Evolutionary conservation across 2,329 filamentous ascomycete genomes (phyloP).

Genomic region (Colletotrichum lupini): DNA sequence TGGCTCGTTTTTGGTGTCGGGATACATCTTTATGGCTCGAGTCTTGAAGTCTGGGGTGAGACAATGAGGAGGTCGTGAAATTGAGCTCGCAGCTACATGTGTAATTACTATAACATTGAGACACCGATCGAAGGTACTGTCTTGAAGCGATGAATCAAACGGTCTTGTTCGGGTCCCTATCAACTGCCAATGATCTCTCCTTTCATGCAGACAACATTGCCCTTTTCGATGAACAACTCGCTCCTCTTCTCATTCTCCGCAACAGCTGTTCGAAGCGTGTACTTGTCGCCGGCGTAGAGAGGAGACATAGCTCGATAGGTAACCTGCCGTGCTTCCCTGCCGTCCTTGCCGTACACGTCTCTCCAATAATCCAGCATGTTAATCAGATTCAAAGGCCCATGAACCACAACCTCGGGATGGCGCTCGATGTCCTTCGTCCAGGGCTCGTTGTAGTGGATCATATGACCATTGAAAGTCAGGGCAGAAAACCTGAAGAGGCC

Average conservation of each 20-base stretch:
- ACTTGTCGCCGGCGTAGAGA: slow-evolving; percentile 74
- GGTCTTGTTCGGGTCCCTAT: not conserved
- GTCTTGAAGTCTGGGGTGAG: not conserved
- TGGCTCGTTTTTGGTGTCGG: not conserved
- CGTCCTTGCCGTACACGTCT: slow-evolving; percentile 55
- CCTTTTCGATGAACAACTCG: slow-evolving; percentile 60
- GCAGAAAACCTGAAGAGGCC: slow-evolving; percentile 84
- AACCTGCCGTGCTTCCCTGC: slow-evolving; percentile 49
- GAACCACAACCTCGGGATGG: slow-evolving; percentile 78
- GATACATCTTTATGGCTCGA: not conserved
- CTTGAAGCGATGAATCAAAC: too few relatives aligned
- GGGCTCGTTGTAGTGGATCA: slow-evolving; percentile 80
- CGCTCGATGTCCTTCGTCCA: slow-evolving; percentile 76
- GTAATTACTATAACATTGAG: too few relatives aligned
- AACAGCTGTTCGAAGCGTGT: slow-evolving; percentile 68
- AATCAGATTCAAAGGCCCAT: slow-evolving; percentile 82
- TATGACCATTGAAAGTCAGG: slow-evolving; percentile 87
- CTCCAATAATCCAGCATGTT: slow-evolving; percentile 76
- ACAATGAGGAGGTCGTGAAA: not conserved
- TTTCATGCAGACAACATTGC: slow-evolving; percentile 49
- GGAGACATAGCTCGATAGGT: slow-evolving; percentile 77
- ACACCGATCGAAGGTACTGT: too few relatives aligned
- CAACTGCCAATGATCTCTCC: slow-evolving; percentile 38
- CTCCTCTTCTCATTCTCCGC: slow-evolving; percentile 47
- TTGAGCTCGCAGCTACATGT: too few relatives aligned